A percentile compares a stretch with the other conserved stretches of the same genome.
Evolutionary conservation across 75 land plant genomes (phyloP).

Genomic region (Cunninghamia lanceolata): DNA sequence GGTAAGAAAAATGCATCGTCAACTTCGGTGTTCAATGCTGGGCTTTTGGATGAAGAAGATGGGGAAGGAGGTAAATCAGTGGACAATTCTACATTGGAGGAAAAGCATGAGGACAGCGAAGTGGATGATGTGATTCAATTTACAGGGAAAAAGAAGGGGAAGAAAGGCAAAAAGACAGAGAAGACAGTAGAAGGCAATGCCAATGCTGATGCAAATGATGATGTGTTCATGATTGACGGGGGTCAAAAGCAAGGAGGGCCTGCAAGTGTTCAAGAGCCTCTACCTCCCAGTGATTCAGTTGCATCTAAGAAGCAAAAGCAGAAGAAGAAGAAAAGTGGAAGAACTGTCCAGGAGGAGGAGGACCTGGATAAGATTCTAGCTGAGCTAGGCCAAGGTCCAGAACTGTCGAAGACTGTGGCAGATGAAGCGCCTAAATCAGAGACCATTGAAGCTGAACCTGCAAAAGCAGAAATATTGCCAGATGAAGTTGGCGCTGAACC

Average conservation of each 20-base stretch:
- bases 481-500: conserved; percentile 48
- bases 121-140: not conserved
- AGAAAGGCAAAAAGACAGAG: conserved; percentile 33
- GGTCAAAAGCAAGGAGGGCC: not conserved
- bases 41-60: conserved; percentile 21
- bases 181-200: conserved; percentile 13
- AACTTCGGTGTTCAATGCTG: conserved; percentile 15
- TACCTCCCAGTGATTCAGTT: conserved; percentile 9
- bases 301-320: conserved; percentile 64
- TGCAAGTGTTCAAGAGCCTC: not conserved
- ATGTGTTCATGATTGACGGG: conserved; percentile 23
- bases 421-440: conserved; percentile 30
- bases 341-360: conserved; percentile 82
- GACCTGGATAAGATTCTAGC: conserved; percentile 88
- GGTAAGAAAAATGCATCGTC: conserved; percentile 21
- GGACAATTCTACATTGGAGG: not conserved
- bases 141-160: conserved; percentile 15
- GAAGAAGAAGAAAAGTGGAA: conserved; percentile 82
- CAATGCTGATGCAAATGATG: conserved; percentile 19
- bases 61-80: conserved; percentile 17
- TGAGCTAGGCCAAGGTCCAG: conserved; percentile 60
- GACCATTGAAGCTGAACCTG: conserved; percentile 17
- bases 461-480: conserved; percentile 23
- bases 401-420: conserved; percentile 20
- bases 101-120: not conserved